Conservation (phyloP, 768 basidiomycete genomes). For the Tricholoma sp. region DNA sequence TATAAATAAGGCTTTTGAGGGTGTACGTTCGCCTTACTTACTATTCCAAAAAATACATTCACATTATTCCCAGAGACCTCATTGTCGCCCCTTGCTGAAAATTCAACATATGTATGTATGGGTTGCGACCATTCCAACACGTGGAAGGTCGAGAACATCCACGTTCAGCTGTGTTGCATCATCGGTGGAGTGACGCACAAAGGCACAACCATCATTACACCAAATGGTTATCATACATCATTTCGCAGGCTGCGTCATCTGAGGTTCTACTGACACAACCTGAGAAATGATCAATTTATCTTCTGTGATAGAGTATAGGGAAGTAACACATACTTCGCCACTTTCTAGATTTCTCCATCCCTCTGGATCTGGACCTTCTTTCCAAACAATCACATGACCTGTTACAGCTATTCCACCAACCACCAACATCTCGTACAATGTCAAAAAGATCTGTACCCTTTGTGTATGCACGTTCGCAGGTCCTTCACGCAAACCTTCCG, state of each 20-base stretch:
- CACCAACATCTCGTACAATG: conserved; percentile 20
- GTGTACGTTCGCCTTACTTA: neutral
- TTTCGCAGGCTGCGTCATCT: neutral
- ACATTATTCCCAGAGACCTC: neutral
- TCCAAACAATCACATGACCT: conserved; percentile 24
- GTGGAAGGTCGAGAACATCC: neutral
- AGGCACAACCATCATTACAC: no score
- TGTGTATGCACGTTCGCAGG: conserved; percentile 24
- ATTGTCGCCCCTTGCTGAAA: neutral
- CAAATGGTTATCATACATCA: neutral
- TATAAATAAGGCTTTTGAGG: no score
- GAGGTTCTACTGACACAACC: neutral
- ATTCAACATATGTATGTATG: neutral
- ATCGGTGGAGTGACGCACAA: neutral
- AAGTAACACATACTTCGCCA: conserved; percentile 7
- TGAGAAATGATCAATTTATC: neutral
- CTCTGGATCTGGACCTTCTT: conserved; percentile 26
- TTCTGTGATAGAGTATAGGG: neutral
- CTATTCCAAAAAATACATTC: neutral
- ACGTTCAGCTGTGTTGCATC: neutral
- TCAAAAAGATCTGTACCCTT: conserved; percentile 24
- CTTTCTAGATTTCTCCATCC: conserved; percentile 22
- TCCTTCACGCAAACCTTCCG: conserved; percentile 19
- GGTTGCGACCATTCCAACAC: neutral
- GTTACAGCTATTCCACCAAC: conserved; percentile 21